phyloP scores from a whole-genome alignment of 345 rosid species.

The Eucalyptus regnans region DNA sequence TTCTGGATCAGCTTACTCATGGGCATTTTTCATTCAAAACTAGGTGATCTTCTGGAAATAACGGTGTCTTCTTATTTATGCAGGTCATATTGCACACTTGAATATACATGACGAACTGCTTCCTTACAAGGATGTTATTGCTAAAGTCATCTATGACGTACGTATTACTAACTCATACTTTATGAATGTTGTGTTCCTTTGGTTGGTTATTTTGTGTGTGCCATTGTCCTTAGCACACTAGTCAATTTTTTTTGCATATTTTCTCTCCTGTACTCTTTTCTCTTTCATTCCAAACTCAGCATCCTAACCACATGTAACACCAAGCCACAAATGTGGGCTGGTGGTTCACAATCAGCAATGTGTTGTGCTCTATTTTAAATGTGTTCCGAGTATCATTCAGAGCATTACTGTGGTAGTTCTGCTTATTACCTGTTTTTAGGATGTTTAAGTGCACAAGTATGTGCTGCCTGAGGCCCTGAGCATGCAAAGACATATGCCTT shows the following conservation, averaged over 20 bases:
- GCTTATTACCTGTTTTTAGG: neutral
- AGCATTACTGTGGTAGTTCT: neutral
- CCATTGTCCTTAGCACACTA: neutral
- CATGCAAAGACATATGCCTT: neutral
- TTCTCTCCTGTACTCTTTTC: neutral
- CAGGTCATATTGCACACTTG: slow-evolving; percentile 95
- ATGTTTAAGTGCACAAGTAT: neutral
- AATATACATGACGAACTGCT: slow-evolving; percentile 81
- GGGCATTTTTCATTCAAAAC: neutral
- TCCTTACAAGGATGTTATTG: slow-evolving; percentile 76
- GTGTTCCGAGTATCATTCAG: neutral
- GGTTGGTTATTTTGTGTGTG: neutral
- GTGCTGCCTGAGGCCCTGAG: neutral
- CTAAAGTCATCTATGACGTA: slow-evolving; percentile 91
- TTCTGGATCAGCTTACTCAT: neutral
- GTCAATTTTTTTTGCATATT: neutral
- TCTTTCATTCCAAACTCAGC: neutral
- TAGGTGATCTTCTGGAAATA: neutral
- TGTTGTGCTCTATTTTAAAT: neutral
- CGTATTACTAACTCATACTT: slow-evolving; percentile 5
- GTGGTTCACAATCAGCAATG: neutral
- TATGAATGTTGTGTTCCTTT: neutral
- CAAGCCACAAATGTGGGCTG: neutral
- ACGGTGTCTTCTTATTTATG: slow-evolving; percentile 2
- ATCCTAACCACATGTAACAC: neutral